These are phyloP conservation scores for Saturnispora kantuleensis DNA, from an alignment of 805 yeast species.

Conservation along the genomic window DNA sequence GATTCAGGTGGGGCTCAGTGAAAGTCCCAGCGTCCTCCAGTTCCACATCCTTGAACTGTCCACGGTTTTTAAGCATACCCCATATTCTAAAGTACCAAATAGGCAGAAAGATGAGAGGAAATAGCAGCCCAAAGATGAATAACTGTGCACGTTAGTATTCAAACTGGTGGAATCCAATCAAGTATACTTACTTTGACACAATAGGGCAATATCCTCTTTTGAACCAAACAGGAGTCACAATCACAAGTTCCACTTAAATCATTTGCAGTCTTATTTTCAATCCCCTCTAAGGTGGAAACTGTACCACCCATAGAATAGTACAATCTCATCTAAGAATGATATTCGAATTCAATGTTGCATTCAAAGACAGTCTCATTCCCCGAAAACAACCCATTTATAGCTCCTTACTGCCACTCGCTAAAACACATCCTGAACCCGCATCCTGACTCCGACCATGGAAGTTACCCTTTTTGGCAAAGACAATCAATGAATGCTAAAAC, in stretches of 20 bases:
- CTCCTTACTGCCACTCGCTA: no score
- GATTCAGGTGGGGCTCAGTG: neutral
- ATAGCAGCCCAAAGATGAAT: constrained; percentile 8
- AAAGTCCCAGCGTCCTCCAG: neutral
- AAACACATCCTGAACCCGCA: no score
- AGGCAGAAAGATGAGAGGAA: constrained; percentile 7
- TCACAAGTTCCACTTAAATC: neutral
- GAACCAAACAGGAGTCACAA: constrained; percentile 8
- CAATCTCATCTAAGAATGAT: neutral
- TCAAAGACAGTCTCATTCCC: neutral
- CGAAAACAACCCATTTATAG: no score
- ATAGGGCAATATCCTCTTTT: constrained; percentile 4
- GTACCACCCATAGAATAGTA: constrained; percentile 6
- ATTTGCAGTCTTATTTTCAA: neutral
- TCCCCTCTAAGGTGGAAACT: neutral
- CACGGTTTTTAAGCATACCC: neutral
- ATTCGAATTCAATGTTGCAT: no score
- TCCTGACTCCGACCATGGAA: neutral
- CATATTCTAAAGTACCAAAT: constrained; percentile 6
- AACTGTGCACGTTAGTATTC: constrained; percentile 7
- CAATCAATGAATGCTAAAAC: neutral
- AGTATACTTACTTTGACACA: constrained; percentile 5
- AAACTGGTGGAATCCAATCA: neutral
- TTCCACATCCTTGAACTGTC: neutral
- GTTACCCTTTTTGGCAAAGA: constrained; percentile 5